Evolutionary conservation across 1,284 basidiomycete species (phyloP).

Genomic region (Moesziomyces antarcticus): DNA sequence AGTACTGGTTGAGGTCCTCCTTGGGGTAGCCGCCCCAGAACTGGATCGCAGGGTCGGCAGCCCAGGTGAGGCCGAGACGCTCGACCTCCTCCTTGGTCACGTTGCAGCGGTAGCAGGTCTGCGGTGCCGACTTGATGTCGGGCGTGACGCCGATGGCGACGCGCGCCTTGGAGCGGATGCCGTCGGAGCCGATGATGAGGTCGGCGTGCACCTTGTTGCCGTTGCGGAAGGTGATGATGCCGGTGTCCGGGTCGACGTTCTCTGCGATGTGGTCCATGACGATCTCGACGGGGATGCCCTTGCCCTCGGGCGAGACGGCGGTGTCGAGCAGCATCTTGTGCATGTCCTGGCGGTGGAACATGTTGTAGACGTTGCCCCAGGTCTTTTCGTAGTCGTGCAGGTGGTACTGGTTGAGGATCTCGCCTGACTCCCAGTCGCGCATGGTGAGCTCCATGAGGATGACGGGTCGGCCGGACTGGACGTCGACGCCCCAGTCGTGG

Average conservation of each 20-base stretch:
- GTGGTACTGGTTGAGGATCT: conserved; percentile 50
- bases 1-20: conserved; percentile 57
- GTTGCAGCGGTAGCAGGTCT: conserved; percentile 70
- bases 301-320: conserved; percentile 59
- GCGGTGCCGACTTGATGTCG: conserved; percentile 64
- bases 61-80: conserved; percentile 66
- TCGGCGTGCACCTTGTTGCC: conserved; percentile 72
- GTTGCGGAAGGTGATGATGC: conserved; percentile 70
- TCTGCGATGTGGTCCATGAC: conserved; percentile 69
- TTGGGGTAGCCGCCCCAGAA: conserved; percentile 68
- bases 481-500: conserved; percentile 43
- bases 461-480: conserved; percentile 38
- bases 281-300: conserved; percentile 51
- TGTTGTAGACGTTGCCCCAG: conserved; percentile 58
- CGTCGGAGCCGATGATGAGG: conserved; percentile 77
- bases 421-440: conserved; percentile 44
- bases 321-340: conserved; percentile 60
- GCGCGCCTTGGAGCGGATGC: conserved; percentile 67
- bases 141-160: conserved; percentile 52
- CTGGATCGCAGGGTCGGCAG: conserved; percentile 67
- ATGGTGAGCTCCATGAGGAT: conserved; percentile 51
- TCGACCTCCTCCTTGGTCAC: conserved; percentile 63
- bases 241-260: conserved; percentile 61
- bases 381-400: conserved; percentile 48
- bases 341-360: conserved; percentile 69